Evolutionary conservation across 2,329 filamentous ascomycete genomes (phyloP).

Genomic region (Calonectria naviculata): DNA sequence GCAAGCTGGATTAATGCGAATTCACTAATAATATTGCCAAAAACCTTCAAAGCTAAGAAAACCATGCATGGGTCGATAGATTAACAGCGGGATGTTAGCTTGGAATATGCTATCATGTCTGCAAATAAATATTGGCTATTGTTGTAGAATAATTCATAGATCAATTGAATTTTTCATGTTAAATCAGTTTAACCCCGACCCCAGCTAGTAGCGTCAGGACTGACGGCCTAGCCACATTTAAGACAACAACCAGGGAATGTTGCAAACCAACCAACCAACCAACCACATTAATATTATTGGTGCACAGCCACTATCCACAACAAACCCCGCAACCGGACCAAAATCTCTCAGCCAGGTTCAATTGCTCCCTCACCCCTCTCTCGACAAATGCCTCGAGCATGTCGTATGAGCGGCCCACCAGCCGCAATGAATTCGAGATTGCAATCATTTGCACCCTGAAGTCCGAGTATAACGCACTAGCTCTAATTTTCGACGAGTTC

Average conservation of each 20-base stretch:
- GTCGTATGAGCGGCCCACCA: background rate
- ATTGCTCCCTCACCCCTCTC: background rate
- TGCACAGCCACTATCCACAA: background rate
- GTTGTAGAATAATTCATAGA: too few relatives aligned
- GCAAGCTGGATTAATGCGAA: too few relatives aligned
- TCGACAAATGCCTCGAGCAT: background rate
- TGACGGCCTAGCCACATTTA: background rate
- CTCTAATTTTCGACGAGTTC: background rate
- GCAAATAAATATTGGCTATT: too few relatives aligned
- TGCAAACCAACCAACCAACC: background rate
- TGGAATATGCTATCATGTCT: too few relatives aligned
- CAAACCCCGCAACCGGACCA: background rate
- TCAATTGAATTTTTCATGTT: too few relatives aligned
- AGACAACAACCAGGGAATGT: background rate
- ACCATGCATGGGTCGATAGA: too few relatives aligned
- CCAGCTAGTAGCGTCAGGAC: too few relatives aligned
- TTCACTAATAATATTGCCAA: too few relatives aligned
- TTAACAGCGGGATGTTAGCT: too few relatives aligned
- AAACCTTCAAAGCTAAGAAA: too few relatives aligned
- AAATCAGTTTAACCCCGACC: too few relatives aligned
- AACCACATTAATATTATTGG: background rate
- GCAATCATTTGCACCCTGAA: background rate
- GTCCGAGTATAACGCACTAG: background rate
- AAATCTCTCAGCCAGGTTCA: background rate
- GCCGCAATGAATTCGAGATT: background rate